Evolutionary conservation across 768 basidiomycete genomes (phyloP).

Genomic region (Lactarius quietus): DNA sequence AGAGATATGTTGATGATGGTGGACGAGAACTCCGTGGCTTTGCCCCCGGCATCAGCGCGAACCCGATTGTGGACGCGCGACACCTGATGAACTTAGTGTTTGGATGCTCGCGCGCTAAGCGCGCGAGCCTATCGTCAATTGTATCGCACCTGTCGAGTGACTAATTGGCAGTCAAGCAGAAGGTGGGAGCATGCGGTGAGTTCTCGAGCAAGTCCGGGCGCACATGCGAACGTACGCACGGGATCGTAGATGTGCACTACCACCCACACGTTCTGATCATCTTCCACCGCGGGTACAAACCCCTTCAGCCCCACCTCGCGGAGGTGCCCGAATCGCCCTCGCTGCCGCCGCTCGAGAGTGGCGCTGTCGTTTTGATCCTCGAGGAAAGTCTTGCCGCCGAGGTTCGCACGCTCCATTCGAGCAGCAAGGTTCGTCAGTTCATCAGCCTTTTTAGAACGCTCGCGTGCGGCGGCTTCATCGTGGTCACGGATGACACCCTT

Average conservation of each 20-base stretch:
- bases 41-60: constrained; percentile 44
- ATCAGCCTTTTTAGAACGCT: constrained; percentile 47
- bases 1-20: constrained; percentile 21
- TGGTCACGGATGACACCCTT: constrained; percentile 86
- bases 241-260: constrained; percentile 84
- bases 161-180: constrained; percentile 36
- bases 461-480: constrained; percentile 58
- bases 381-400: constrained; percentile 70
- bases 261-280: constrained; percentile 68
- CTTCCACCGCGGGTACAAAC: constrained; percentile 68
- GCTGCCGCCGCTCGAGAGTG: constrained; percentile 35
- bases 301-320: constrained; percentile 74
- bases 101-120: constrained; percentile 64
- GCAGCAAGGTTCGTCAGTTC: constrained; percentile 52
- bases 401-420: constrained; percentile 59
- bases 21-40: constrained; percentile 12
- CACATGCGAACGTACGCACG: constrained; percentile 43
- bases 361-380: constrained; percentile 64
- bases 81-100: constrained; percentile 79
- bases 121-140: constrained; percentile 64
- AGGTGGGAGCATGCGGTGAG: not conserved
- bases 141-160: constrained; percentile 70
- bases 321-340: constrained; percentile 70
- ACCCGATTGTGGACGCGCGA: constrained; percentile 72
- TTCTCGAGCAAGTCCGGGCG: constrained; percentile 1